phyloP scores from a whole-genome alignment of 805 yeast species.

The Trichomonascus vanleenenianus region DNA sequence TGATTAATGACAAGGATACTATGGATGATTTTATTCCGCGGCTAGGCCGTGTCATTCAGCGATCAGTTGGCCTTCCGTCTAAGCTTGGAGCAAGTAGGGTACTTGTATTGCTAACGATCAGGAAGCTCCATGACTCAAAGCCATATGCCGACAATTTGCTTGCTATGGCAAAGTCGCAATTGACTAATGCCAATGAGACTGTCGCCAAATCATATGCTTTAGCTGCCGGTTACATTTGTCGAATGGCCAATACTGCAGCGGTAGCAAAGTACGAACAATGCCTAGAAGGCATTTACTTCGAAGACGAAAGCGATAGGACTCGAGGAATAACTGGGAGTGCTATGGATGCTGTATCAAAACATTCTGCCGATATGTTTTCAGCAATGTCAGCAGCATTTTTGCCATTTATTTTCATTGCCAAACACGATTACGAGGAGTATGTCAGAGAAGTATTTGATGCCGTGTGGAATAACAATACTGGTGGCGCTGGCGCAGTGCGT shows the following conservation, averaged over 20 bases:
- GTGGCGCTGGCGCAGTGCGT: constrained; percentile 61
- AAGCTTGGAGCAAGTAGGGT: constrained; percentile 78
- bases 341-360: constrained; percentile 55
- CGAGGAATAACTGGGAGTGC: constrained; percentile 53
- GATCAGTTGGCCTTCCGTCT: constrained; percentile 83
- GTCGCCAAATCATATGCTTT: constrained; percentile 70
- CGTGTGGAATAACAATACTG: constrained; percentile 76
- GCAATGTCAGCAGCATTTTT: constrained; percentile 54
- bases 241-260: constrained; percentile 47
- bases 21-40: constrained; percentile 43
- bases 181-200: constrained; percentile 64
- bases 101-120: constrained; percentile 52
- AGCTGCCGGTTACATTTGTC: constrained; percentile 70
- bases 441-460: constrained; percentile 45
- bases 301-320: constrained; percentile 36
- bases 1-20: constrained; percentile 40
- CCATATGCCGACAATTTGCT: constrained; percentile 58
- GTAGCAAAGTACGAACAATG: constrained; percentile 46
- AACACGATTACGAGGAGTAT: constrained; percentile 48
- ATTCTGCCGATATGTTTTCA: constrained; percentile 61
- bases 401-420: constrained; percentile 75
- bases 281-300: constrained; percentile 53
- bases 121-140: constrained; percentile 40
- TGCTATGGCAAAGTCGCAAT: constrained; percentile 47
- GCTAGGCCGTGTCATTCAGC: constrained; percentile 50